Base-by-base conservation (phyloP, 108 stramenopile genomes). In the Nitzschia putrida region DNA sequence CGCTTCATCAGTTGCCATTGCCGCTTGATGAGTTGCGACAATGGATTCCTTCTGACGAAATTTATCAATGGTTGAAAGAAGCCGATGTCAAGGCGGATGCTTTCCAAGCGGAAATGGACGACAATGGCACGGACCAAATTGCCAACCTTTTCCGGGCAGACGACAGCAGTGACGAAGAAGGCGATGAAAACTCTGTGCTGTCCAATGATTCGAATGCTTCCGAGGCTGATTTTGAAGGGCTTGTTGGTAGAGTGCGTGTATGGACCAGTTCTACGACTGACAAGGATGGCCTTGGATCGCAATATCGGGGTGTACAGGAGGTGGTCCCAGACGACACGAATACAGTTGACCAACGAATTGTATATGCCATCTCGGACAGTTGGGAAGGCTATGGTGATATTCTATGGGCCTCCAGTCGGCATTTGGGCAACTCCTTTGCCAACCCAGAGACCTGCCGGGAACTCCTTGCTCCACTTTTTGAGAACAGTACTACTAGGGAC, bases 381-480 rank as follows among this genome's bases (percentile, higher is more conserved):
- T 51, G 54, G 13, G 64, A 53, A 53, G 81, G 81, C 5, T 66
- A 53, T 66, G 81, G 81, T 45, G 81, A 82, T 45, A 41, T 29
- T 40, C 6, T 84, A 22, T 84, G 83, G 83, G 74, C 83, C 8
- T 63, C 83, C 11, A 49, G 73, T 24, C 65, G 83, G 18, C 72
- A 80, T 64, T 42, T 84, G 38, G 65, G 77, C 4, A 74, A 77
- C 49, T 21, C 74, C 26, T 57, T 82, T 25, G 80, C 75, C 10
- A 25, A 80, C 70, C 29, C 44, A 29, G 51, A 64, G 14, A 70
- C 64, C 21, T 83, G 83, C 65, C 63, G 5, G 20, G 71, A 38
- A 38, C 74, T 44, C 74, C 74, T 38, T 39, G 14, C n/a, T 24
- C n/a, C 13, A 61, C 16, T 21, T 61, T 18, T 18, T 18, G 54